Conservation (phyloP, 345 rosid genomes). For the Lepidium africanum region DNA sequence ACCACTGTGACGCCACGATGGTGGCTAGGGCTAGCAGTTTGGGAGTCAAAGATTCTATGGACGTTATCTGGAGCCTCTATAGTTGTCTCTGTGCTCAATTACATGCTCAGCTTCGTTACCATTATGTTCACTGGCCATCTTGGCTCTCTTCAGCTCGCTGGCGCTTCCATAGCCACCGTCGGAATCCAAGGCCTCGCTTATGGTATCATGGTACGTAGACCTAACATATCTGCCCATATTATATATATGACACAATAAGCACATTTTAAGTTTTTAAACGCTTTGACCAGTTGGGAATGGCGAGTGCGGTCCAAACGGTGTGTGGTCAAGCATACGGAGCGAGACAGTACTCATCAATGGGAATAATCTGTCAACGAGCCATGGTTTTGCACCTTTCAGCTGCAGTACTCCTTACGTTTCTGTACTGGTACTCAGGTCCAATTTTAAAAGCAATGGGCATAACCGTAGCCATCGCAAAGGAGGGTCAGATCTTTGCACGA, state of each 20-base stretch:
- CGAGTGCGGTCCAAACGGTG: constrained; percentile 92
- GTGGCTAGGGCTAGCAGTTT: constrained; percentile 63
- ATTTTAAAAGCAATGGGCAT: constrained; percentile 58
- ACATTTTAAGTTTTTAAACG: neutral
- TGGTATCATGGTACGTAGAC: constrained; percentile 66
- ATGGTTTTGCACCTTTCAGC: constrained; percentile 71
- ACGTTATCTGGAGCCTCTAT: constrained; percentile 68
- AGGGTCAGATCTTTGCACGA: constrained; percentile 63
- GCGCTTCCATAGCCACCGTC: constrained; percentile 80
- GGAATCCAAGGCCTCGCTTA: constrained; percentile 96
- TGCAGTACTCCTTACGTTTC: constrained; percentile 56
- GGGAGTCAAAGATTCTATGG: constrained; percentile 92
- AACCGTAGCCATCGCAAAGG: constrained; percentile 45
- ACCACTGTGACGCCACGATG: constrained; percentile 36
- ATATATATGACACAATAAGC: neutral
- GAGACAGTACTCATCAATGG: constrained; percentile 59
- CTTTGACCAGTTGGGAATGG: constrained; percentile 71
- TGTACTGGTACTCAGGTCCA: constrained; percentile 64
- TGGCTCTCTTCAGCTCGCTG: constrained; percentile 72
- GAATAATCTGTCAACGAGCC: constrained; percentile 84
- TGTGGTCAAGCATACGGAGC: constrained; percentile 98
- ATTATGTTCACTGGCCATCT: constrained; percentile 72
- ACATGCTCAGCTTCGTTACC: constrained; percentile 83
- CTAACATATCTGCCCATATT: neutral
- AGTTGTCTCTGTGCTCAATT: constrained; percentile 54